Evolutionary conservation across 225 moss, liverwort and hornwort species (phyloP).

Genomic region (Physcomitrellopsis africana): DNA sequence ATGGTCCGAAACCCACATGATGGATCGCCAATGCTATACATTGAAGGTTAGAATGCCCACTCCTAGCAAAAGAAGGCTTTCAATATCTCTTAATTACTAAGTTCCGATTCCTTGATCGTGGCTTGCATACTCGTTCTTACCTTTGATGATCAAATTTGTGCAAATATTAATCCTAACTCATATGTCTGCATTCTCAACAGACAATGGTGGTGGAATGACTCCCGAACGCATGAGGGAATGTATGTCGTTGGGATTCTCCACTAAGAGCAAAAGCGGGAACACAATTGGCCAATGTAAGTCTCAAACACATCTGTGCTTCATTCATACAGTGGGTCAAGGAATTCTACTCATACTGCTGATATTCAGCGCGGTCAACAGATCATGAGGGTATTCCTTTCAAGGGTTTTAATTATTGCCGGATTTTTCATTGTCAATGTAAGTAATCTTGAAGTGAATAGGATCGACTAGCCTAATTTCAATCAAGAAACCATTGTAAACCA

Average conservation of each 20-base stretch:
- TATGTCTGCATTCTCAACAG: conserved; percentile 30
- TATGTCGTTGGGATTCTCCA: conserved; percentile 75
- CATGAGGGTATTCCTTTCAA: not conserved
- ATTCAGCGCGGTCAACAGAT: not conserved
- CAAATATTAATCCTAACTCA: not conserved
- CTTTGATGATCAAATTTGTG: not conserved
- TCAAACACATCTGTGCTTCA: not conserved
- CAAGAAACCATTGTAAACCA: not conserved
- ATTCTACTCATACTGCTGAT: not conserved
- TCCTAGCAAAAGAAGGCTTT: not conserved
- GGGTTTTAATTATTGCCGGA: not conserved
- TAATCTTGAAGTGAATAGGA: not conserved
- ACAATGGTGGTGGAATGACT: conserved; percentile 80
- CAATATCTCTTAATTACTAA: not conserved
- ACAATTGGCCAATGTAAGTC: conserved; percentile 73
- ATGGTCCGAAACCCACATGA: conserved; percentile 50
- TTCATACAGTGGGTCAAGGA: not conserved
- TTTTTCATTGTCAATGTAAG: not conserved
- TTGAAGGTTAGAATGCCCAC: conserved; percentile 43
- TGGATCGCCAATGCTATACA: conserved; percentile 44
- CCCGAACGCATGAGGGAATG: conserved; percentile 77
- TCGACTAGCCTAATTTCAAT: not conserved
- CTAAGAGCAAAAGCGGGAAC: conserved; percentile 59
- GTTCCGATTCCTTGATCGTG: not conserved
- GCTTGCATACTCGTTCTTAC: not conserved